Conservation (phyloP, 179 eudicot species). For the Spergularia azorica region DNA sequence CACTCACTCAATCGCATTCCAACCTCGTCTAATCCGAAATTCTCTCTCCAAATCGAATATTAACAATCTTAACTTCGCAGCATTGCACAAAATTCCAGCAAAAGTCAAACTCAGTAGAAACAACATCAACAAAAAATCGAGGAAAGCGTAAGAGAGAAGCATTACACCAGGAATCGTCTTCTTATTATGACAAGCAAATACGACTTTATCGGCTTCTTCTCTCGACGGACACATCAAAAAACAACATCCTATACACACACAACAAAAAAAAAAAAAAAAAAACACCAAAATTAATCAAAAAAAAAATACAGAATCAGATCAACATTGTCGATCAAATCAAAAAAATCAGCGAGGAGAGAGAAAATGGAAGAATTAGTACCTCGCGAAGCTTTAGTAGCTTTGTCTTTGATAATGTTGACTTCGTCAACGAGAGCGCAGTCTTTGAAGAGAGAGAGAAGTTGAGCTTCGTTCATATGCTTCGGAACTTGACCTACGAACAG, state of each 20-base stretch:
- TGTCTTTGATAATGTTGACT: conserved; percentile 94
- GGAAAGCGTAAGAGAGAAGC: conserved; percentile 25
- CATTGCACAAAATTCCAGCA: neutral
- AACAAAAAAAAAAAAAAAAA: neutral
- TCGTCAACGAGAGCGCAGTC: conserved; percentile 80
- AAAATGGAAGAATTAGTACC: conserved; percentile 37
- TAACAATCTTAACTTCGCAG: neutral
- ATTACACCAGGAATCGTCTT: conserved; percentile 84
- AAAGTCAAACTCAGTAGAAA: conserved; percentile 12
- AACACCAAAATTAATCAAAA: conserved; percentile 17
- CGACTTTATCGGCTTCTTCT: conserved; percentile 87
- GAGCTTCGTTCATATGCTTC: conserved; percentile 72
- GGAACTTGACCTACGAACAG: conserved; percentile 98
- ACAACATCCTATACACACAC: conserved; percentile 68
- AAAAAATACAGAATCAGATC: neutral
- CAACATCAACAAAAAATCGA: neutral
- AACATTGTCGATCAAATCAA: conserved; percentile 30
- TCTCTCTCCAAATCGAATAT: neutral
- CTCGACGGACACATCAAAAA: conserved; percentile 82
- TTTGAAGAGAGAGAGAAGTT: conserved; percentile 62
- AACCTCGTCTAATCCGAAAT: neutral
- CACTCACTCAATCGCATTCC: neutral
- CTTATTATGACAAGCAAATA: conserved; percentile 75
- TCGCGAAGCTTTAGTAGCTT: conserved; percentile 77
- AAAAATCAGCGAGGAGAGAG: neutral